phyloP scores from a whole-genome alignment of 495 filamentous ascomycete species.

The Aspergillus avenaceus region DNA sequence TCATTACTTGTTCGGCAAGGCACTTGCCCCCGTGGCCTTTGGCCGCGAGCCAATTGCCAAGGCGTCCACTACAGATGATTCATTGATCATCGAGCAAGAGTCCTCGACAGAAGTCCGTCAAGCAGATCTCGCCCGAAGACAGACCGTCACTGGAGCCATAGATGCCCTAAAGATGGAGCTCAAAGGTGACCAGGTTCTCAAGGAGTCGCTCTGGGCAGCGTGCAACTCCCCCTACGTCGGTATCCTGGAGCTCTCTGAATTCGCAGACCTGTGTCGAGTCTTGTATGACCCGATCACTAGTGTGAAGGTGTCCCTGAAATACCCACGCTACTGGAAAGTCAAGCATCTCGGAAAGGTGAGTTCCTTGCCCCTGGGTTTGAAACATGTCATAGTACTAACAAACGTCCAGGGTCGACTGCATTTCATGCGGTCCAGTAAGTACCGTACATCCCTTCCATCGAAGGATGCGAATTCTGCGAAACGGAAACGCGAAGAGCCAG shows the following conservation, averaged over 20 bases:
- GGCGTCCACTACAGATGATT: constrained; percentile 39
- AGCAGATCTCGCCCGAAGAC: constrained; percentile 65
- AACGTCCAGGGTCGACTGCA: constrained; percentile 33
- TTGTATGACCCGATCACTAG: constrained; percentile 66
- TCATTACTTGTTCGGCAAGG: constrained; percentile 61
- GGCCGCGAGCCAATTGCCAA: constrained; percentile 47
- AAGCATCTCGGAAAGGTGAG: constrained; percentile 58
- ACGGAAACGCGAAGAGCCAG: constrained; percentile 42
- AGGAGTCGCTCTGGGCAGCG: constrained; percentile 72
- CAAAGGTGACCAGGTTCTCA: constrained; percentile 54
- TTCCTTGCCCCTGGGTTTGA: background rate
- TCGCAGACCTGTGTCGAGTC: constrained; percentile 70
- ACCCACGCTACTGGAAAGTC: constrained; percentile 68
- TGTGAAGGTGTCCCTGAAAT: constrained; percentile 58
- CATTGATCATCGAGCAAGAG: constrained; percentile 79
- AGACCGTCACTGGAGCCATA: constrained; percentile 72
- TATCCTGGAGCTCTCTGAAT: constrained; percentile 66
- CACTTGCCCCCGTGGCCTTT: constrained; percentile 76
- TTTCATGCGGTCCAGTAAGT: constrained; percentile 31
- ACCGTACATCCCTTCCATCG: constrained; percentile 29
- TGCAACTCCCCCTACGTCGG: constrained; percentile 63
- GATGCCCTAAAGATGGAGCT: constrained; percentile 71
- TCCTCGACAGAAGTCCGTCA: constrained; percentile 63
- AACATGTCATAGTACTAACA: constrained; percentile 2
- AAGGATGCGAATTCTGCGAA: constrained; percentile 31